Base-by-base conservation (phyloP, 352 stramenopile genomes). In the Globisporangium spinosum region DNA sequence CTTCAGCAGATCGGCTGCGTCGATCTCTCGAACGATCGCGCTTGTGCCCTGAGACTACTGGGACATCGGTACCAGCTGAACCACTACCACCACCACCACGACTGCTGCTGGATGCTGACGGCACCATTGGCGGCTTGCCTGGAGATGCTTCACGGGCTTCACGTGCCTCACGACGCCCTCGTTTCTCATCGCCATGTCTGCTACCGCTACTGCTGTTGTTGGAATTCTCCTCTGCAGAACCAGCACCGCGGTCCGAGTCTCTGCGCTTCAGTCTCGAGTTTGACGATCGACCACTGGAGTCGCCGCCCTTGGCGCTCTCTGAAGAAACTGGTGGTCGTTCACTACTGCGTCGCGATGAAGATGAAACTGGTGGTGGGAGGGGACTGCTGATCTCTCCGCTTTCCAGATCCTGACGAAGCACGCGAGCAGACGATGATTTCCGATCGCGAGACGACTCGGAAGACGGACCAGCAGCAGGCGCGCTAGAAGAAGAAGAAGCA, bases 331-430 rank as follows among this genome's bases (percentile, higher is more conserved):
- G 56, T n/a, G 58, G 34, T 12, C 65, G 65, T 29, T 70, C 65
- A 20, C 25, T 62, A 5, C 65, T 70, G 45, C 58, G 57, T 38
- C 65, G 65, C 7, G 65, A 49, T 2, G 56, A 64, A n/a, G 64
- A 53, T 8, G 43, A 60, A 12, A 35, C 13, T 27, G 56, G 23
- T 23, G 56, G 32, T 5, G 56, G 34, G 10, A 57, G 40, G 1
- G 64, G 64, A 38, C 72, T 71, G 34, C 77, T 71, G 69, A 88
- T 84, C 64, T 88, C 79, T 7, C 79, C 79, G 23, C 77, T 88
- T 59, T 88, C 79, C 22, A 88, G 40, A 43, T 88, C 79, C 4
- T 63, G 54, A 68, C 80, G 78, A 54, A 69, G 74, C 12, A 76
- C 72, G 17, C 56, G 71, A 45, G 61, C 51, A 8, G 27, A 75